Percentiles rank a stretch among this genome's conserved stretches.
Evolutionary conservation across 306 rosid species (phyloP).

Genomic region (Urtica urens): DNA sequence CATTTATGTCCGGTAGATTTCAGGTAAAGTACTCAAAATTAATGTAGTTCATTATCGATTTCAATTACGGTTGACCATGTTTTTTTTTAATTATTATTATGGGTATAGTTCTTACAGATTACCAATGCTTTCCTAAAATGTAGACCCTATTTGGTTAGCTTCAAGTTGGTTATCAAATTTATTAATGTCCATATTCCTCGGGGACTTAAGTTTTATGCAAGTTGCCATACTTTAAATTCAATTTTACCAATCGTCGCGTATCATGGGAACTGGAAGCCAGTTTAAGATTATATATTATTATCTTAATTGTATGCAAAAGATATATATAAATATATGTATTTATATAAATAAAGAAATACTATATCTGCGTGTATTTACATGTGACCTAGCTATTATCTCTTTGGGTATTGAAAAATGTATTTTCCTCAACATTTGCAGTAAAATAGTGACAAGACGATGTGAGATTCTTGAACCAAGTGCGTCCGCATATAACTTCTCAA

Average conservation of each 20-base stretch:
- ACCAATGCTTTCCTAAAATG: no score
- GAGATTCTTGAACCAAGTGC: conserved; percentile 14
- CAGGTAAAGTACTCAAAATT: no score
- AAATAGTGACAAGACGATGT: neutral
- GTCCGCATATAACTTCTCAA: neutral
- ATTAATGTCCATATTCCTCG: neutral
- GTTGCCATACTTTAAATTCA: neutral
- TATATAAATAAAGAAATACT: neutral
- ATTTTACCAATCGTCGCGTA: neutral
- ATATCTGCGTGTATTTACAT: no score
- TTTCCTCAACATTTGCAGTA: conserved; percentile 3
- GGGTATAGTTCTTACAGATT: neutral
- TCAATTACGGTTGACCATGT: no score
- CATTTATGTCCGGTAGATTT: no score
- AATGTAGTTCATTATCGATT: no score
- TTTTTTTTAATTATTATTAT: no score
- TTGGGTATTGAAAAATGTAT: neutral
- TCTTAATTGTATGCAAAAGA: neutral
- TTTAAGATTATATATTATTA: neutral
- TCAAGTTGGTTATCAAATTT: neutral
- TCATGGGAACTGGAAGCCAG: conserved; percentile 2
- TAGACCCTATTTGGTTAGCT: no score
- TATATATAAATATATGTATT: neutral
- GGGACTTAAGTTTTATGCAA: conserved; percentile 12
- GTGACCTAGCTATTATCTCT: neutral